Evolutionary conservation across 2,329 filamentous ascomycete genomes (phyloP).

Genomic region (Aspergillus versicolor): DNA sequence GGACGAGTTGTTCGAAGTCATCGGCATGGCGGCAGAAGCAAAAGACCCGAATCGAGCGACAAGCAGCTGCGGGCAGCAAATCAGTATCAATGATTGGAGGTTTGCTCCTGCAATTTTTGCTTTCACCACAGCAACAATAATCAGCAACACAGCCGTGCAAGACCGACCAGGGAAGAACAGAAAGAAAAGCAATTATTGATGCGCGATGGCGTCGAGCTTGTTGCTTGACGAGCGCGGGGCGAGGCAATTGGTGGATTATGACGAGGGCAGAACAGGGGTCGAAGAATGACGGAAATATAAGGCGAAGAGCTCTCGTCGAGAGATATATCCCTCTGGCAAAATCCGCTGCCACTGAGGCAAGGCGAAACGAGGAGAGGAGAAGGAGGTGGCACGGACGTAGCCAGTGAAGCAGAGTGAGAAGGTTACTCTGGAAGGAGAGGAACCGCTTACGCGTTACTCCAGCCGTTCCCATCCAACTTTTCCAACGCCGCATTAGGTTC

Average conservation of each 20-base stretch:
- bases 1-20: constrained; percentile 32
- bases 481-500: neutral
- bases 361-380: neutral
- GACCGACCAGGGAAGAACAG: constrained; percentile 6
- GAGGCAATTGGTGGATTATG: constrained; percentile 19
- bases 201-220: constrained; percentile 6
- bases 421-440: neutral
- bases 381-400: neutral
- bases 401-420: neutral
- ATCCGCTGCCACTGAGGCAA: neutral
- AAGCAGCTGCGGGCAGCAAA: constrained; percentile 14
- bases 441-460: constrained; percentile 3
- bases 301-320: neutral
- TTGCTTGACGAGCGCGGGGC: constrained; percentile 13
- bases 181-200: constrained; percentile 17
- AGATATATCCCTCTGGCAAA: neutral
- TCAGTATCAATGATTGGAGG: constrained; percentile 13
- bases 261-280: constrained; percentile 1
- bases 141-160: constrained; percentile 5
- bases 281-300: neutral
- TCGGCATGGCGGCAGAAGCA: constrained; percentile 23
- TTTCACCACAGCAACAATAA: constrained; percentile 1
- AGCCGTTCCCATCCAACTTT: constrained; percentile 10
- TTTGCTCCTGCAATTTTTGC: constrained; percentile 4
- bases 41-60: constrained; percentile 18